Evolutionary conservation across 345 rosid genomes (phyloP), one percentile per base, ranked within the genome.

Genomic region (Erucastrum elatum): DNA sequence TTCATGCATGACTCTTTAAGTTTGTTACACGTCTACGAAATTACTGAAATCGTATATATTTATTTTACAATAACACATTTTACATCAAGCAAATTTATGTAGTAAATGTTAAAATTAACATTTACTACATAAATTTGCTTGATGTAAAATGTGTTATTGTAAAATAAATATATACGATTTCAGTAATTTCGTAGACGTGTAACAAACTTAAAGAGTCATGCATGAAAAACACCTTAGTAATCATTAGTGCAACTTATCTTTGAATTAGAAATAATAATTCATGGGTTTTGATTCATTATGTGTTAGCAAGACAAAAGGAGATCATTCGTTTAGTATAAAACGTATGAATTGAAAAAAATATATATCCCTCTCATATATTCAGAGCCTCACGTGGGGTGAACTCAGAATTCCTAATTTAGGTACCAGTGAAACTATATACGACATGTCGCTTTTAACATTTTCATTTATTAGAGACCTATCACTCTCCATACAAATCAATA

Each of bases 351-450:
- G 74, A 68, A 37, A 71, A 65, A 71, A 55, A 71, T 11, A 71
- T 25, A 25, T 51, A 59, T 72, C 73, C 25, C 82, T 78, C 31
- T 72, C 77, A 3, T 44, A 66, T 26, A 66, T 31, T 66, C 73
- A 78, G 82, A 78, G 74, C 26, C 77, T 78, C 82, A 78, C 82
- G 77, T 78, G 77, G 73, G 39, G 46, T 33, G 53, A 72, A 25
- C n/a, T 44, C 62, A 67, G 26, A 66, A 33, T 72, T 71, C 68
- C 64, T 72, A 12, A 41, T 58, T 66, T 7, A 55, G 30, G 73
- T 73, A 72, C 41, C 41, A 72, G 53, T 66, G 63, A 66, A 33
- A 59, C 37, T 9, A 33, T 66, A 33, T 66, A 59, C 68, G 77
- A 78, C 74, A 62, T 2, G 53, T 72, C 77, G 33, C 69, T 72